Base-by-base conservation (phyloP, 257 asterid species). In the Cinchona pubescens region DNA sequence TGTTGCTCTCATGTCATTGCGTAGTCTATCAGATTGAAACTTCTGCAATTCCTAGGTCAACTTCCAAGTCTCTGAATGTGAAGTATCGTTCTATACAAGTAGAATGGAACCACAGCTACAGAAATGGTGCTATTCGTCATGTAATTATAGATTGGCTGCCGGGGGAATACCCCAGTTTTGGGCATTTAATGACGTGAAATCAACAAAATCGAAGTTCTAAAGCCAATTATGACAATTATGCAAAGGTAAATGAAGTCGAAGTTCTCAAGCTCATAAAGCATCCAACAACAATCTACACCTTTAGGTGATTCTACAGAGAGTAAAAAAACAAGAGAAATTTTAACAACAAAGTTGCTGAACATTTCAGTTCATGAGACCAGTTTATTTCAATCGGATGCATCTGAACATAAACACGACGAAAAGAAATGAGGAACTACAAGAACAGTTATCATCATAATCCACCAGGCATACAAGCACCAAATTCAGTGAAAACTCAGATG, bases 361-460 rank as follows among this genome's bases (percentile, higher is more conserved):
- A 23, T 60, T 60, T 62, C 61, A 76, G 79, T 23, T 72, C 32
- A 32, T 29, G 23, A 21, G 12, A 23, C 48, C 68, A 72, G 27
- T 45, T 77, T 70, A 77, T 77, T 77, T 30, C 60, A n/a, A 43
- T 53, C 32, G 60, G 43, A 70, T 69, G 69, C 65, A 69, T 69
- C 62, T 43, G 16, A 46, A 21, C 30, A 48, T 7, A 55, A 59
- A 69, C n/a, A n/a, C n/a, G 42, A 59, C 34, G 19, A 60, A 60
- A 11, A 76, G 38, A 67, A 53, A 70, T 10, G 18, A 69, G 58
- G 23, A 69, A 69, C n/a, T n/a, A n/a, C n/a, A n/a, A n/a, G n/a
- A n/a, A n/a, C n/a, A n/a, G n/a, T 55, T 70, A 76, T 68, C 64
- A 69, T 42, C 60, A 13, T 19, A 38, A 68, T 34, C 75, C 43